Base-by-base conservation (phyloP, 2,329 filamentous ascomycete genomes). In the Huntiella abstrusa region DNA sequence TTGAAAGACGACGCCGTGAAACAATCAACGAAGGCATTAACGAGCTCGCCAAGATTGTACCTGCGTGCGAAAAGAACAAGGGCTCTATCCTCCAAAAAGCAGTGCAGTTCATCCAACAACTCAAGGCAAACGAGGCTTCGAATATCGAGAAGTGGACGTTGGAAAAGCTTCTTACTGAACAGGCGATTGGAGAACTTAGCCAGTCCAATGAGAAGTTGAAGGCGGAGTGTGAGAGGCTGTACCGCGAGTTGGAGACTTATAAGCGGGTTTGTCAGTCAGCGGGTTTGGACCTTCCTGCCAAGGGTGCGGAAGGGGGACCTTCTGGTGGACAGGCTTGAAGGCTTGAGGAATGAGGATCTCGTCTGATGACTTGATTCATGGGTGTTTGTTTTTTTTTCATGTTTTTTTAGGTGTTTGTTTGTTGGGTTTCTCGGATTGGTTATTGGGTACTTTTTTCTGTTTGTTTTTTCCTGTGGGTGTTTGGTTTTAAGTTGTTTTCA, bases 1-100 rank as follows among this genome's bases (percentile, higher is more conserved):
- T 98, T 51, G 91, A 98, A 64, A 85, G 91, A 51, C 84, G 91
- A 49, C 85, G 91, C 39, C 83, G 91, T 52, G 91, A 98, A 64
- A 95, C 91, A 0, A 98, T 98, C 60, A 98, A 98, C 54, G 91
- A 98, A 63, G 91, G 91, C 43, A 98, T 98, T 55, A 96, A 95
- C 58, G 91, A 96, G 62, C 75, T 98, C 28, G 84, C 88, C 54
- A 96, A 95, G 66, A 93, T 98, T 53, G 91, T 98, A 0, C 91
- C 91, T 0, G 86, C 86, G 11, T 95, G 88, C 57, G 91, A 98
- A 64, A 98, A 96, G 70, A 96, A 98, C 68, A 98, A 98, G 64
- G 91, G 91, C 1, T 92, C 86, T 2, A 96, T 98, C 53, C 68
- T 98, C 34, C 83, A 92, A 59, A 83, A 88, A 33, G 86, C 91